These are phyloP conservation scores for Albophoma yamanashiensis DNA, from an alignment of 2,329 filamentous ascomycete genomes.

Conservation along the genomic window DNA sequence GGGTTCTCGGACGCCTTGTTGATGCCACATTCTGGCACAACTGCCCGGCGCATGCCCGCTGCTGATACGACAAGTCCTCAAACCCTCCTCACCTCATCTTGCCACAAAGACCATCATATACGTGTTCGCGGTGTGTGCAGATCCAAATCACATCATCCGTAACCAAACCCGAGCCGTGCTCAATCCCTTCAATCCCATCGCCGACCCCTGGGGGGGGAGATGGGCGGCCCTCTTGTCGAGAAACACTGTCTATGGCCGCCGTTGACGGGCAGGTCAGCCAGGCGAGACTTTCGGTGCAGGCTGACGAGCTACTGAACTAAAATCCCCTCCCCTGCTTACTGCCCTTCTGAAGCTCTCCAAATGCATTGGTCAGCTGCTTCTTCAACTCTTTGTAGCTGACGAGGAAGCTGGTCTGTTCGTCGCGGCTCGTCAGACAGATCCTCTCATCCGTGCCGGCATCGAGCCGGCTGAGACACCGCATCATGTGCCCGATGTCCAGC, in stretches of 20 bases:
- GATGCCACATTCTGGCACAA: background rate
- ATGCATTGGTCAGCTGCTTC: slow-evolving; percentile 47
- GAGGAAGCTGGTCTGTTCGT: slow-evolving; percentile 82
- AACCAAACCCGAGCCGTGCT: background rate
- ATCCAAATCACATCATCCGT: background rate
- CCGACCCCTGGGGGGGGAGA: background rate
- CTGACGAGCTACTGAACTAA: slow-evolving; percentile 15
- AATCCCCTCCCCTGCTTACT: slow-evolving; percentile 24
- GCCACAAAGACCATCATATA: background rate
- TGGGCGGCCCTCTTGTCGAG: background rate
- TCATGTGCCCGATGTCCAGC: slow-evolving; percentile 77
- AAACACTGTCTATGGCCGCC: background rate
- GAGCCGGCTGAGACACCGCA: slow-evolving; percentile 81
- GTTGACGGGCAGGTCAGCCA: background rate
- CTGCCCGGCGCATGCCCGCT: background rate
- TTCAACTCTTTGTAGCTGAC: slow-evolving; percentile 86
- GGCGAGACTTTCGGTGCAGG: background rate
- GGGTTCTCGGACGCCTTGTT: background rate
- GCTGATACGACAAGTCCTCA: background rate
- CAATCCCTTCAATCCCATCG: background rate
- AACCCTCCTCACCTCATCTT: background rate
- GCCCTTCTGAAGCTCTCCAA: slow-evolving; percentile 45
- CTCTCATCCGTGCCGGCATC: slow-evolving; percentile 84
- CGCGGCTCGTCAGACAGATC: slow-evolving; percentile 74
- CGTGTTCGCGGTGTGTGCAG: background rate